These are phyloP conservation scores for Paraconiothyrium sp. DNA, from an alignment of 2,329 filamentous ascomycete species.

Conservation along the genomic window DNA sequence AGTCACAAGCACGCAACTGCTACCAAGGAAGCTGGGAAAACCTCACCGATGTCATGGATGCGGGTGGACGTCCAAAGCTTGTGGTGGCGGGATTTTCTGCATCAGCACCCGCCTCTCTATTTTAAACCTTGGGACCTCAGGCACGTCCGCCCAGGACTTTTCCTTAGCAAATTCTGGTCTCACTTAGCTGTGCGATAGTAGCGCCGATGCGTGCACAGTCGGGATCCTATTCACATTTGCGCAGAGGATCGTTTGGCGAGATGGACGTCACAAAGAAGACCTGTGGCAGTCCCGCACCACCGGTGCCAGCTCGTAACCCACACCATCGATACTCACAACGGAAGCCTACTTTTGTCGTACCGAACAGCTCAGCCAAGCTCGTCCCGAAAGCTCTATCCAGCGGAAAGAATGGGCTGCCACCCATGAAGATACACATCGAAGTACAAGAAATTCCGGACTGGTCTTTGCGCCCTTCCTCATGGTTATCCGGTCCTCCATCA, in stretches of 20 bases:
- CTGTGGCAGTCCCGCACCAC: constrained; percentile 12
- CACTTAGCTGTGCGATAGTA: neutral
- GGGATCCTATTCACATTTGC: neutral
- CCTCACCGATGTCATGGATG: constrained; percentile 6
- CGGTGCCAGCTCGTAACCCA: constrained; percentile 16
- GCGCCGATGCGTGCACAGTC: neutral
- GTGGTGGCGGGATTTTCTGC: constrained; percentile 11
- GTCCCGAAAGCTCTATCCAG: constrained; percentile 41
- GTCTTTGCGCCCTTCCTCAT: constrained; percentile 24
- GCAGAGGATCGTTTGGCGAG: neutral
- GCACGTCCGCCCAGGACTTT: neutral
- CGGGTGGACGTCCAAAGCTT: neutral
- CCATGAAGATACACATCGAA: constrained; percentile 30
- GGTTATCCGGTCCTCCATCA: constrained; percentile 21
- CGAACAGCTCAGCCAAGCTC: constrained; percentile 25
- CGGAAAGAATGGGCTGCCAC: constrained; percentile 28
- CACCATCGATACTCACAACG: constrained; percentile 9
- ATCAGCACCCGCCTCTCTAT: constrained; percentile 14
- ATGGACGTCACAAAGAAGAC: constrained; percentile 6
- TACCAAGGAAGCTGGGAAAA: neutral
- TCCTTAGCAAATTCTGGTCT: neutral
- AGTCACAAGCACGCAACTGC: neutral
- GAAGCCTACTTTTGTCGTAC: constrained; percentile 13
- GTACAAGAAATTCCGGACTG: constrained; percentile 30
- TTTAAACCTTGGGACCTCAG: constrained; percentile 10